A percentile compares a stretch with the other conserved stretches of the same genome.
Conservation (phyloP, 2,329 filamentous ascomycete species). For the Biscogniauxia mediterranea region DNA sequence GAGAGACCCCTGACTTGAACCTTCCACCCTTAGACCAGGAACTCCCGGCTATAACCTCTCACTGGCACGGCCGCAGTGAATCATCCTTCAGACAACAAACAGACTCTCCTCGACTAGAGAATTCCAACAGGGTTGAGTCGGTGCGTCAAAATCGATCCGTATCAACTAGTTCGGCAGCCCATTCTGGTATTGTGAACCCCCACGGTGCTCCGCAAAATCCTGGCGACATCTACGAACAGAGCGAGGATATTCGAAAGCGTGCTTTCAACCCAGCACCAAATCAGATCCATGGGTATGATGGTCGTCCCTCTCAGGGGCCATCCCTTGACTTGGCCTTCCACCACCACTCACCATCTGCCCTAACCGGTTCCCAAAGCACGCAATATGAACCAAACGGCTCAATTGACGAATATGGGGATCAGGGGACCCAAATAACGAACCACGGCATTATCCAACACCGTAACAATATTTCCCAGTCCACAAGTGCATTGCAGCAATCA, state of each 20-base stretch:
- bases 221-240: conserved; percentile 33
- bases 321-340: conserved; percentile 11
- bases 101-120: conserved; percentile 12
- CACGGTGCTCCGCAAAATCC: conserved; percentile 35
- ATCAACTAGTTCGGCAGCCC: conserved; percentile 19
- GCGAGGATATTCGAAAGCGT: conserved; percentile 31
- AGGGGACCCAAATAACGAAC: conserved; percentile 13
- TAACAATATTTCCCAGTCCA: conserved; percentile 12
- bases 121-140: conserved; percentile 11
- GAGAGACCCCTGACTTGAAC: conserved; percentile 28
- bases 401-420: conserved; percentile 17
- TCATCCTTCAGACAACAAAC: conserved; percentile 15
- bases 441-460: conserved; percentile 13
- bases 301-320: conserved; percentile 14
- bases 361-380: conserved; percentile 13
- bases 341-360: conserved; percentile 8
- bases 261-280: conserved; percentile 20
- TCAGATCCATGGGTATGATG: conserved; percentile 16
- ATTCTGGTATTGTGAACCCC: conserved; percentile 25
- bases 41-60: conserved; percentile 17
- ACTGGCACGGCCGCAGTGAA: conserved; percentile 13
- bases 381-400: conserved; percentile 26
- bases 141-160: conserved; percentile 18
- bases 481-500: conserved; percentile 13
- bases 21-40: conserved; percentile 27